Evolutionary conservation across 805 yeast species (phyloP).

Genomic region (Metschnikowia chrysomelidarum): DNA sequence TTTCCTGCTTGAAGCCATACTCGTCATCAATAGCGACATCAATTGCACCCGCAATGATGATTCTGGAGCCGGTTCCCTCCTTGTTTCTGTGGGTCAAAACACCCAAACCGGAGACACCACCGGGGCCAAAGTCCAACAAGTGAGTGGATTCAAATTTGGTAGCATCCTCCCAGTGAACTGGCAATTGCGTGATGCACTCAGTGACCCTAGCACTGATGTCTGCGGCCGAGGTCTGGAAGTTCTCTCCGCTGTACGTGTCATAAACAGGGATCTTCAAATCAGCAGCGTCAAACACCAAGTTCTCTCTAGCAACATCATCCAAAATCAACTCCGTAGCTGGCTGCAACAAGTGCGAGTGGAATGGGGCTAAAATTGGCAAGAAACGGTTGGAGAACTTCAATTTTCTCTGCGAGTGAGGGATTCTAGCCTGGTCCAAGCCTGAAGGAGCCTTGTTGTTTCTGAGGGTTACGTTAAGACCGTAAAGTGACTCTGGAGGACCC

Average conservation of each 20-base stretch:
- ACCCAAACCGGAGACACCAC: slow-evolving; percentile 97
- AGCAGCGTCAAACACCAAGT: slow-evolving; percentile 52
- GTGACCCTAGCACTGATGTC: slow-evolving; percentile 68
- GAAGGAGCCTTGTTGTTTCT: slow-evolving; percentile 94
- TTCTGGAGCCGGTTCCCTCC: slow-evolving; percentile 97
- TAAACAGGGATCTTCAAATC: slow-evolving; percentile 80
- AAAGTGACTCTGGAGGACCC: slow-evolving; percentile 97
- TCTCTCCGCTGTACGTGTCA: slow-evolving; percentile 84
- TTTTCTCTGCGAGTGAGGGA: slow-evolving; percentile 92
- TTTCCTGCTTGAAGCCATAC: slow-evolving; percentile 92
- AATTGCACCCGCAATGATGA: slow-evolving; percentile 89
- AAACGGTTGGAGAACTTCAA: slow-evolving; percentile 90
- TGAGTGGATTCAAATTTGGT: slow-evolving; percentile 82
- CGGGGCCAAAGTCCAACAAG: slow-evolving; percentile 96
- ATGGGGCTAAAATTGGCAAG: slow-evolving; percentile 93
- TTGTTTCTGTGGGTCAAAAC: slow-evolving; percentile 94
- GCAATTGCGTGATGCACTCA: slow-evolving; percentile 79
- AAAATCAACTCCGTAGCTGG: slow-evolving; percentile 67
- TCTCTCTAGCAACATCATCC: slow-evolving; percentile 54
- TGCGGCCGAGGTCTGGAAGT: slow-evolving; percentile 49
- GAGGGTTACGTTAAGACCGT: slow-evolving; percentile 88
- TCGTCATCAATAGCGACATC: slow-evolving; percentile 72
- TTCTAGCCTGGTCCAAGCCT: slow-evolving; percentile 92
- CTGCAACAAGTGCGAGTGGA: slow-evolving; percentile 85
- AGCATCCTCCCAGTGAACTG: slow-evolving; percentile 94